These are phyloP conservation scores for Penicillium diatomitis DNA, from an alignment of 495 filamentous ascomycete species.

Conservation along the genomic window DNA sequence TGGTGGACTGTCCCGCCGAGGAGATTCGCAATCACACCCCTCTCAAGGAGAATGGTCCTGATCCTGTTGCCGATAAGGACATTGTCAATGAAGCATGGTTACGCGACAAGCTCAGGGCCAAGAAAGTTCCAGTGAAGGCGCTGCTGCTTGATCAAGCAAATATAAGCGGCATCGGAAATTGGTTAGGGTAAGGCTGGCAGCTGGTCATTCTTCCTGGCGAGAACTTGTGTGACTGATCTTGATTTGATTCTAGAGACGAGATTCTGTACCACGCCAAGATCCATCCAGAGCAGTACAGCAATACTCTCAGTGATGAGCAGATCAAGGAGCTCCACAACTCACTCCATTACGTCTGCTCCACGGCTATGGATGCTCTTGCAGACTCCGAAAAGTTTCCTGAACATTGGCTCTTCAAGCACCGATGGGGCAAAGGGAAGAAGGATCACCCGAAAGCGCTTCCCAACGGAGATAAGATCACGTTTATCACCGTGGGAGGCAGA, in stretches of 20 bases:
- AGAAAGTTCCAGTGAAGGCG: constrained; percentile 78
- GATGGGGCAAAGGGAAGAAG: constrained; percentile 87
- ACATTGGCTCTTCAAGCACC: constrained; percentile 84
- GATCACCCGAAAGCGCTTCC: constrained; percentile 56
- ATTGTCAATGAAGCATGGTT: constrained; percentile 67
- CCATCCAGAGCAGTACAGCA: constrained; percentile 86
- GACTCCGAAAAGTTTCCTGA: constrained; percentile 79
- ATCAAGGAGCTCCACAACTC: constrained; percentile 62
- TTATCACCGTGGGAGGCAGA: constrained; percentile 77
- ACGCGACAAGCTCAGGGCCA: constrained; percentile 53
- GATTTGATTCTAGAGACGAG: constrained; percentile 52
- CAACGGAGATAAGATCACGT: constrained; percentile 74
- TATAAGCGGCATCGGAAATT: constrained; percentile 91
- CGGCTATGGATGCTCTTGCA: constrained; percentile 67
- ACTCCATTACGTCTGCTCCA: constrained; percentile 68
- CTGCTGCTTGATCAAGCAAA: constrained; percentile 81
- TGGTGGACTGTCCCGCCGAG: constrained; percentile 69
- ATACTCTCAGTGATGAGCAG: constrained; percentile 66
- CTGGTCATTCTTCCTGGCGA: no score
- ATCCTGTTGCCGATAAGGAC: constrained; percentile 78
- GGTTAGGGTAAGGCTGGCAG: constrained; percentile 60
- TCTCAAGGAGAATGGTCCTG: constrained; percentile 83
- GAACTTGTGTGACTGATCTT: constrained; percentile 6
- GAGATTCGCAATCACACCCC: constrained; percentile 71
- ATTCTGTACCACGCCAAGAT: constrained; percentile 78